Base-by-base conservation (phyloP, 805 yeast species). In the Candida awuae region DNA sequence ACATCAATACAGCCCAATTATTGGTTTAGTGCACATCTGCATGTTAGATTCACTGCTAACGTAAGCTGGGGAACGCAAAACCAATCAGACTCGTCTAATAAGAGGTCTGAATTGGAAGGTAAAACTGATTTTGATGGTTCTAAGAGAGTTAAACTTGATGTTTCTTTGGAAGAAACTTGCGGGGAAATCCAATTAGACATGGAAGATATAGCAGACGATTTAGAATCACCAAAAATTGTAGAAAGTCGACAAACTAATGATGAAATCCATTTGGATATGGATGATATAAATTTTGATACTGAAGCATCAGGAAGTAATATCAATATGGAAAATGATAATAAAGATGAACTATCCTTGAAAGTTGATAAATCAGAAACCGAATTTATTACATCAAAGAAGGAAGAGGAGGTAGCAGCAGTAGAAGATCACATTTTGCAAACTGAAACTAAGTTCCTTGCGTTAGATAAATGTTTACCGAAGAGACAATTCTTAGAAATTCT, bases 21-120 rank as follows among this genome's bases (percentile, higher is more conserved):
- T 56, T 92, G 97, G 98, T 73, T 84, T 44, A 76, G 92, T 49
- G 94, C 94, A 9, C 98, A 92, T 63, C 58, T 92, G 41, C 98
- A 92, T 58, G 86, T 80, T 2, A 64, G 62, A 38, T 92, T 73
- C 52, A 66, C 63, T 6, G 96, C 95, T 0, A 14, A 14, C 1
- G 17, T 43, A 9, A n/a, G n/a, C 14, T 29, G 16, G 25, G 44
- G 41, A 4, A 25, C 10, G 23, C 29, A 3, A n/a, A 16, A 6
- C 9, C 15, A 5, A 26, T 10, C 5, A 30, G 21, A 20, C 21
- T 26, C 8, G 29, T 15, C 5, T 21, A n/a, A n/a, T 8, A 4
- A 36, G 53, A 55, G 58, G 52, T 30, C 50, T 35, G 27, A 38
- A 28, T 15, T 29, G 16, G 16, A 18, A 29, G 29, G 25, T 16